Evolutionary conservation across 2,329 filamentous ascomycete genomes (phyloP).

Genomic region (Exophiala alcalophila): DNA sequence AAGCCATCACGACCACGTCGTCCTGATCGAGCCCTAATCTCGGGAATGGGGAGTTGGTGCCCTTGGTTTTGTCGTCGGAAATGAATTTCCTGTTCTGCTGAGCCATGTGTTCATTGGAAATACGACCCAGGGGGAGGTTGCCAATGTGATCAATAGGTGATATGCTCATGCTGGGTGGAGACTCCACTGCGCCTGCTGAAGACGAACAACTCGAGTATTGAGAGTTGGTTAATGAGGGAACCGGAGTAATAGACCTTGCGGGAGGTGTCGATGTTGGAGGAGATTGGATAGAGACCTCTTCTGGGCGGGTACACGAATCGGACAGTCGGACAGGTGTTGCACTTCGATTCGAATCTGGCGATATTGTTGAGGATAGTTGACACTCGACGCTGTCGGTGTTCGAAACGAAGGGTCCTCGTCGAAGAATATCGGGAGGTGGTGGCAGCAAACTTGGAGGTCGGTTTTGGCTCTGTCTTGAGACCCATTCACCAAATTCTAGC

Average conservation of each 20-base stretch:
- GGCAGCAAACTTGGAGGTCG: conserved; percentile 17
- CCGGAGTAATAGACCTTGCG: conserved; percentile 16
- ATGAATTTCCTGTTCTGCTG: no score
- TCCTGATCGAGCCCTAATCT: background rate
- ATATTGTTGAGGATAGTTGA: conserved; percentile 9
- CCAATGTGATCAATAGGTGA: background rate
- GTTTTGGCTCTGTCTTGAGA: conserved; percentile 3
- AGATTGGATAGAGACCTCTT: conserved; percentile 5
- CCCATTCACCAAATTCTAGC: conserved; percentile 10
- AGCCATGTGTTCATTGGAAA: no score
- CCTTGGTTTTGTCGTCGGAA: no score
- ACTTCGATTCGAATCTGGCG: conserved; percentile 1
- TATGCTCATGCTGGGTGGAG: background rate
- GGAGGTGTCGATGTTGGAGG: background rate
- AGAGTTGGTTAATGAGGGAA: conserved; percentile 23
- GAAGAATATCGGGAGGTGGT: conserved; percentile 7
- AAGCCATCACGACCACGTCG: background rate
- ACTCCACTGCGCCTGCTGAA: background rate
- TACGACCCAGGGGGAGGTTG: no score
- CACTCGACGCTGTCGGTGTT: conserved; percentile 15
- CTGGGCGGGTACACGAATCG: conserved; percentile 1
- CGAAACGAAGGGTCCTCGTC: background rate
- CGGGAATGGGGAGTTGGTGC: background rate
- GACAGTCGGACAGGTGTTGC: background rate
- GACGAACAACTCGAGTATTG: conserved; percentile 9